phyloP scores from a whole-genome alignment of 306 rosid genomes.

The Vigna hirtella region DNA sequence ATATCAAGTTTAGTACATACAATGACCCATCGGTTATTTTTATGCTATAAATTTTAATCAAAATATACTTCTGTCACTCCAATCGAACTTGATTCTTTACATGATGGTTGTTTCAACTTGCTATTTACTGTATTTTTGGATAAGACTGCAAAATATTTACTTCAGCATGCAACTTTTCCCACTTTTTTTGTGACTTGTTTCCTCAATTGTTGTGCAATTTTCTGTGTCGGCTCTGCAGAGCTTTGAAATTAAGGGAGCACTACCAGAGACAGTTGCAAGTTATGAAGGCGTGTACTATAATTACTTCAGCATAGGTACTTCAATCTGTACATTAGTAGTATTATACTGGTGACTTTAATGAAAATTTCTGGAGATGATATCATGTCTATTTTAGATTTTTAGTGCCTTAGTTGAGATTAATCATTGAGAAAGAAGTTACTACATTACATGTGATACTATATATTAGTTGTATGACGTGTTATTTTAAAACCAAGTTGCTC shows the following conservation, averaged over 20 bases:
- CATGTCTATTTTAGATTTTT: constrained; percentile 28
- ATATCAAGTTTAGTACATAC: not conserved
- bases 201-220: constrained; percentile 34
- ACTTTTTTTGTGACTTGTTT: not conserved
- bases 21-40: not conserved
- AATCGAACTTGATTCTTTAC: not conserved
- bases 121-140: constrained; percentile 37
- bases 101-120: constrained; percentile 30
- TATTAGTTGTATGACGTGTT: constrained; percentile 25
- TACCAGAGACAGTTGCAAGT: constrained; percentile 71
- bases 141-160: constrained; percentile 30
- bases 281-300: constrained; percentile 94
- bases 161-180: constrained; percentile 23
- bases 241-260: constrained; percentile 68
- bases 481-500: constrained; percentile 31
- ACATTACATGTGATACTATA: constrained; percentile 26
- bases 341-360: constrained; percentile 20
- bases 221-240: constrained; percentile 63
- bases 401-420: not conserved
- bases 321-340: constrained; percentile 24
- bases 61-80: constrained; percentile 15
- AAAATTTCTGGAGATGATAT: constrained; percentile 29
- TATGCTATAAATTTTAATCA: not conserved
- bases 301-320: constrained; percentile 93
- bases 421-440: constrained; percentile 33